Conservation (phyloP, 2,329 filamentous ascomycete species). For the Hyphodiscus sp. region DNA sequence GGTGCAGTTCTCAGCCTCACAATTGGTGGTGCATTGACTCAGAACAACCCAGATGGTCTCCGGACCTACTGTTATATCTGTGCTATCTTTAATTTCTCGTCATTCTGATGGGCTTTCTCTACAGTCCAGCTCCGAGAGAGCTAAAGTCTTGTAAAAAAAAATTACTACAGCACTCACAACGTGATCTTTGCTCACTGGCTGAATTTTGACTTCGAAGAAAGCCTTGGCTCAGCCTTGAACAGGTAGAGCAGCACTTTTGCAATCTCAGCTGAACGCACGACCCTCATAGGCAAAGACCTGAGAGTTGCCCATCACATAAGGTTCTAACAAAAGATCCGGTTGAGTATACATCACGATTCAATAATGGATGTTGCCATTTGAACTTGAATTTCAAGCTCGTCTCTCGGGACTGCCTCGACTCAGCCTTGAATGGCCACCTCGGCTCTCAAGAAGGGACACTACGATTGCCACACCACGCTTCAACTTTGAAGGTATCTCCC, state of each 20-base stretch:
- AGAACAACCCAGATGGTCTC: slow-evolving; percentile 30
- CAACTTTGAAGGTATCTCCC: not conserved
- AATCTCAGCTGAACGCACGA: not conserved
- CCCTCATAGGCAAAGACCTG: not conserved
- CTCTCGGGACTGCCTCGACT: not conserved
- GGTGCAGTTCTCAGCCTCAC: slow-evolving; percentile 31
- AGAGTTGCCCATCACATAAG: not conserved
- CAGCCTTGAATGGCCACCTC: not conserved
- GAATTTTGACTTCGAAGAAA: not conserved
- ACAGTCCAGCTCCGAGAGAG: slow-evolving; percentile 29
- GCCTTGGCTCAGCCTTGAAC: not conserved
- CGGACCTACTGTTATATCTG: slow-evolving; percentile 33
- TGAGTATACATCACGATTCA: not conserved
- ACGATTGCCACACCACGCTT: not conserved
- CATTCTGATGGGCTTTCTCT: slow-evolving; percentile 26
- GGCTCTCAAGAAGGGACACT: not conserved
- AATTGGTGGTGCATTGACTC: slow-evolving; percentile 31
- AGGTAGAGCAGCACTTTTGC: not conserved
- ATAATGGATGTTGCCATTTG: not conserved
- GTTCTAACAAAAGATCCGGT: not conserved
- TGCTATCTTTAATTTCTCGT: slow-evolving; percentile 26
- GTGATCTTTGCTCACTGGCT: not conserved
- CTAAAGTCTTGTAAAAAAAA: too few relatives aligned
- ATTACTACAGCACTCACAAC: too few relatives aligned
- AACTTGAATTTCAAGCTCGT: not conserved